These are phyloP conservation scores for Claviceps sp. DNA, from an alignment of 2,329 filamentous ascomycete species.

Conservation along the genomic window DNA sequence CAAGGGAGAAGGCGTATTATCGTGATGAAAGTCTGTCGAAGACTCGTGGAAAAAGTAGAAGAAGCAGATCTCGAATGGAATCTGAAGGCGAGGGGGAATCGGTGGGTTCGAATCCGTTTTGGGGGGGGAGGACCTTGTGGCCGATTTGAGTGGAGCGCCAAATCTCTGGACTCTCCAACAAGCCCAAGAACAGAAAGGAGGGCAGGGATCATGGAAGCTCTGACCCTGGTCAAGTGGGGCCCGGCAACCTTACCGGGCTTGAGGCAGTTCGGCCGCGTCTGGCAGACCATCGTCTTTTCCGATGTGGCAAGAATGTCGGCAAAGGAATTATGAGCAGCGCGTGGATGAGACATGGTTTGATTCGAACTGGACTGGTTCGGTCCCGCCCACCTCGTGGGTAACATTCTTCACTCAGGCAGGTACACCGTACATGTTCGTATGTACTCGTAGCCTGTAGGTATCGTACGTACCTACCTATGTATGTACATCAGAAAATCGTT, in stretches of 20 bases:
- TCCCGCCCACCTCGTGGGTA: background rate
- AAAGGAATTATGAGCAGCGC: no score
- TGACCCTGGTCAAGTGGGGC: background rate
- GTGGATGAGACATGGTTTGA: background rate
- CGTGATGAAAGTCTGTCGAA: background rate
- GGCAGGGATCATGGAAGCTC: background rate
- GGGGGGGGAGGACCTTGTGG: background rate
- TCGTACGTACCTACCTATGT: no score
- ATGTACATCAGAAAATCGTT: no score
- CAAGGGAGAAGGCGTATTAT: background rate
- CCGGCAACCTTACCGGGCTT: background rate
- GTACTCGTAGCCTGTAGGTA: no score
- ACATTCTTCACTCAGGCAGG: background rate
- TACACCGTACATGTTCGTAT: background rate
- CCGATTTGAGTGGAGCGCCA: conserved; percentile 5
- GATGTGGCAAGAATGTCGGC: background rate
- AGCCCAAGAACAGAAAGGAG: background rate
- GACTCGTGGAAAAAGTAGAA: background rate
- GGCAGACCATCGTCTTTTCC: no score
- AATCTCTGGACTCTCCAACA: background rate
- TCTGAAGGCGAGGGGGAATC: background rate
- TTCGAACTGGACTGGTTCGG: background rate
- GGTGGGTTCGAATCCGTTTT: background rate
- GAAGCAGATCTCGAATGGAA: background rate
- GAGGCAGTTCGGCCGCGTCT: background rate